These are phyloP conservation scores for Picochlorum sp. DNA, from an alignment of 139 green algal species.

Conservation along the genomic window DNA sequence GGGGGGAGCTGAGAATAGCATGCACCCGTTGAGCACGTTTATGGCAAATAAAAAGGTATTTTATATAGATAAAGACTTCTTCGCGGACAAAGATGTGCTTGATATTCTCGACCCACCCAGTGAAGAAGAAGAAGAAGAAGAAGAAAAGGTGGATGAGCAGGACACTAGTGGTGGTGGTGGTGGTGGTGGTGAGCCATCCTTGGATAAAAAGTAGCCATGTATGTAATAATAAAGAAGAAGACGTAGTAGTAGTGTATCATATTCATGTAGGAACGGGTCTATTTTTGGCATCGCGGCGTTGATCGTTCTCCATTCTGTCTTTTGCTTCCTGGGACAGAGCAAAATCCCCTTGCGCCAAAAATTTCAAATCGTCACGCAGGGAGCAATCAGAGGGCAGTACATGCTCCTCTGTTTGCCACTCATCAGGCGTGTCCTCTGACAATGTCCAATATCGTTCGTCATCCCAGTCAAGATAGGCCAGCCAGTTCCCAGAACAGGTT, in stretches of 20 bases:
- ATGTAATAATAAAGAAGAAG: not conserved
- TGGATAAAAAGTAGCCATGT: not conserved
- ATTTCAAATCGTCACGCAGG: constrained; percentile 46
- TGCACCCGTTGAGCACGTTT: constrained; percentile 39
- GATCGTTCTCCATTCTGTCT: constrained; percentile 40
- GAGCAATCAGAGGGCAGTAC: constrained; percentile 56
- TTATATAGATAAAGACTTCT: constrained; percentile 27
- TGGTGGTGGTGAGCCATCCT: no score
- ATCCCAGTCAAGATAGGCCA: constrained; percentile 64
- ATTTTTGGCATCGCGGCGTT: constrained; percentile 44
- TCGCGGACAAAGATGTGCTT: constrained; percentile 36
- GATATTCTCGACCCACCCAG: constrained; percentile 19
- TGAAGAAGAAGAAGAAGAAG: not conserved
- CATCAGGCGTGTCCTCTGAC: constrained; percentile 15
- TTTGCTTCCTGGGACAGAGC: constrained; percentile 30
- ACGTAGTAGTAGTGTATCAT: not conserved
- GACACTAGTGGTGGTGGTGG: not conserved
- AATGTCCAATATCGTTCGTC: constrained; percentile 55
- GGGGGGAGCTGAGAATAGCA: constrained; percentile 9
- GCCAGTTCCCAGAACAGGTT: constrained; percentile 59
- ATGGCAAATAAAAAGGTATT: constrained; percentile 17
- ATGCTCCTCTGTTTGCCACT: constrained; percentile 31
- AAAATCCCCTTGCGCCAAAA: constrained; percentile 30
- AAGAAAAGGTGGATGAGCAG: not conserved
- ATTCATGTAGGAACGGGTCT: constrained; percentile 2